Conservation (phyloP, 805 yeast genomes). For the Isabelozyma rhagii region DNA sequence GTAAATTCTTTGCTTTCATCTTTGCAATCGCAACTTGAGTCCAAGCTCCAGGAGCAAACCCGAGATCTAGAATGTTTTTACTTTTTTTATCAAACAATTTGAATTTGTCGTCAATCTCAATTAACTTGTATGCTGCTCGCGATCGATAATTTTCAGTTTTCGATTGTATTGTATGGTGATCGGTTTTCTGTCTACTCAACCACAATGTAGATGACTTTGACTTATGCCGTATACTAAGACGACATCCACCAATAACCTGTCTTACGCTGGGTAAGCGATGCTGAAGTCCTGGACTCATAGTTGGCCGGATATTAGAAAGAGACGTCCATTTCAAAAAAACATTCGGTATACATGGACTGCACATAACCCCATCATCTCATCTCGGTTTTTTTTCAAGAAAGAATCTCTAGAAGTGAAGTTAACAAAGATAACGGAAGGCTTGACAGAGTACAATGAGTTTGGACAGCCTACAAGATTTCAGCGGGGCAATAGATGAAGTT, state of each 20-base stretch:
- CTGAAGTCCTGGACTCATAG: background rate
- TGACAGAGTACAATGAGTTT: background rate
- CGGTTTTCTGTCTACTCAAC: conserved; percentile 68
- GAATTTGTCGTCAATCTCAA: conserved; percentile 68
- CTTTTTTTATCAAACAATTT: conserved; percentile 50
- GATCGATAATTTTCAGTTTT: conserved; percentile 62
- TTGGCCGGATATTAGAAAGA: background rate
- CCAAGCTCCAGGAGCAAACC: conserved; percentile 96
- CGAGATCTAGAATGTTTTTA: conserved; percentile 75
- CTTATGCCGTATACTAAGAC: conserved; percentile 2
- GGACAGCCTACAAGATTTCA: background rate
- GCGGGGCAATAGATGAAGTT: background rate
- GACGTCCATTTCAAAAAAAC: too few species aligned
- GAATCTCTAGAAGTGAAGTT: background rate
- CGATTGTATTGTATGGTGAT: conserved; percentile 66
- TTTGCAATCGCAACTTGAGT: conserved; percentile 72
- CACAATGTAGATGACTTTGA: conserved; percentile 64
- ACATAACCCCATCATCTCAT: background rate
- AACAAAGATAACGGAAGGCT: background rate
- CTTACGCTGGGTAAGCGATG: background rate
- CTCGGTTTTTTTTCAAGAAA: background rate
- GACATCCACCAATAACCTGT: background rate
- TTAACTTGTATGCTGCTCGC: conserved; percentile 86
- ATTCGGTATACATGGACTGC: background rate
- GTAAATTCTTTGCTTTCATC: conserved; percentile 16